Conservation (phyloP, 2,329 filamentous ascomycete genomes). For the Torrubiella hemipterigena region DNA sequence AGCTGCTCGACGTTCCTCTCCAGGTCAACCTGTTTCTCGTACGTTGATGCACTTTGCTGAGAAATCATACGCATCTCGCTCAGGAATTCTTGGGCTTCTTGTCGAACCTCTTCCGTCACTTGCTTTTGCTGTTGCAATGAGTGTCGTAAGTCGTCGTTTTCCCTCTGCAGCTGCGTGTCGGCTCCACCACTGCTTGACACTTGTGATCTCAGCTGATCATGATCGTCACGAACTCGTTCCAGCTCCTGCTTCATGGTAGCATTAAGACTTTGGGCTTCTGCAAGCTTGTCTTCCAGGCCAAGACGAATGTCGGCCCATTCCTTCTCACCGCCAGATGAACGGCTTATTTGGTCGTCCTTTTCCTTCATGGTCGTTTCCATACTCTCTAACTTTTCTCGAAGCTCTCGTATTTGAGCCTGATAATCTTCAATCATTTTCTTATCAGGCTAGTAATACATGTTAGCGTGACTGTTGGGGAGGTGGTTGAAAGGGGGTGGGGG, state of each 20-base stretch:
- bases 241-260: slow-evolving; percentile 70
- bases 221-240: slow-evolving; percentile 58
- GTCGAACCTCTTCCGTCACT: slow-evolving; percentile 75
- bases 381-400: slow-evolving; percentile 61
- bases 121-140: slow-evolving; percentile 64
- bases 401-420: slow-evolving; percentile 60
- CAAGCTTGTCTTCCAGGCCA: slow-evolving; percentile 61
- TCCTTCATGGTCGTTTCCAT: slow-evolving; percentile 59
- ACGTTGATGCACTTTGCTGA: slow-evolving; percentile 63
- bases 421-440: slow-evolving; percentile 69
- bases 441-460: slow-evolving; percentile 37
- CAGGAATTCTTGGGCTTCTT: slow-evolving; percentile 72
- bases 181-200: slow-evolving; percentile 15
- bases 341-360: slow-evolving; percentile 51
- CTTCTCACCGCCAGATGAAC: slow-evolving; percentile 50
- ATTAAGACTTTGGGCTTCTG: slow-evolving; percentile 65
- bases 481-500: not conserved
- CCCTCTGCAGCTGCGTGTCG: slow-evolving; percentile 46
- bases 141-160: slow-evolving; percentile 57
- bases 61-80: slow-evolving; percentile 83
- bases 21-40: slow-evolving; percentile 72
- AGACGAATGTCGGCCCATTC: slow-evolving; percentile 56
- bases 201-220: slow-evolving; percentile 36
- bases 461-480: not conserved
- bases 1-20: slow-evolving; percentile 63